Percentiles rank a stretch among this genome's conserved stretches.
Evolutionary conservation across 768 basidiomycete species (phyloP).

Genomic region (Tricholoma hemisulphureum): DNA sequence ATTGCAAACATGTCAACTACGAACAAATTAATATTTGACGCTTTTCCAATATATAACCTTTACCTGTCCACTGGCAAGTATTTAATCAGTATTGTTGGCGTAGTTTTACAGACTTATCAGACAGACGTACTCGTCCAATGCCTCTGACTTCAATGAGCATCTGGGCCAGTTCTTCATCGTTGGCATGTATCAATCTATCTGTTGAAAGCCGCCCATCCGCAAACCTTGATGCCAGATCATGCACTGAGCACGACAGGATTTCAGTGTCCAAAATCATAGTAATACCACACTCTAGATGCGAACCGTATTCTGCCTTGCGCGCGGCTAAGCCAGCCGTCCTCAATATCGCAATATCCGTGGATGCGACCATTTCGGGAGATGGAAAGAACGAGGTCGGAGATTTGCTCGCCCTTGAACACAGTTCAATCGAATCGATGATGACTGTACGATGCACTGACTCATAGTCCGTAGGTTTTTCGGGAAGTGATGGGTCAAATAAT

Average conservation of each 20-base stretch:
- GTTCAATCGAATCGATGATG: constrained; percentile 2
- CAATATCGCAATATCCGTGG: constrained; percentile 56
- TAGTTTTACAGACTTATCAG: neutral
- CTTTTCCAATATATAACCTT: constrained; percentile 2
- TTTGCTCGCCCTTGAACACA: constrained; percentile 17
- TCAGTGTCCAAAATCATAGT: neutral
- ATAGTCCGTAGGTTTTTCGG: constrained; percentile 61
- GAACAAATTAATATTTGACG: neutral
- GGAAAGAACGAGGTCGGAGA: constrained; percentile 58
- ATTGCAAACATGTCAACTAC: constrained; percentile 92
- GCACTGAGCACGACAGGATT: constrained; percentile 43
- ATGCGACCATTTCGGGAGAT: constrained; percentile 63
- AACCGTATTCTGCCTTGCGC: constrained; percentile 90
- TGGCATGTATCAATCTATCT: constrained; percentile 62
- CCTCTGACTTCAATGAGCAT: constrained; percentile 79
- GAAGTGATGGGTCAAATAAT: constrained; percentile 69
- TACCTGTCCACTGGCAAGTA: constrained; percentile 59
- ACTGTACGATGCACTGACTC: constrained; percentile 27
- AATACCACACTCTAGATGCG: constrained; percentile 17
- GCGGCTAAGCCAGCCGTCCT: constrained; percentile 74
- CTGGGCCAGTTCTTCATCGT: constrained; percentile 73
- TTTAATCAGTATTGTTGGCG: neutral
- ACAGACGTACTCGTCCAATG: constrained; percentile 62
- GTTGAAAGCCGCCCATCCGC: constrained; percentile 77
- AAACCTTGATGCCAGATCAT: constrained; percentile 78